A percentile compares a stretch with the other conserved stretches of the same genome.
phyloP scores from a whole-genome alignment of 1,284 basidiomycete species.

The Pascua sp. region DNA sequence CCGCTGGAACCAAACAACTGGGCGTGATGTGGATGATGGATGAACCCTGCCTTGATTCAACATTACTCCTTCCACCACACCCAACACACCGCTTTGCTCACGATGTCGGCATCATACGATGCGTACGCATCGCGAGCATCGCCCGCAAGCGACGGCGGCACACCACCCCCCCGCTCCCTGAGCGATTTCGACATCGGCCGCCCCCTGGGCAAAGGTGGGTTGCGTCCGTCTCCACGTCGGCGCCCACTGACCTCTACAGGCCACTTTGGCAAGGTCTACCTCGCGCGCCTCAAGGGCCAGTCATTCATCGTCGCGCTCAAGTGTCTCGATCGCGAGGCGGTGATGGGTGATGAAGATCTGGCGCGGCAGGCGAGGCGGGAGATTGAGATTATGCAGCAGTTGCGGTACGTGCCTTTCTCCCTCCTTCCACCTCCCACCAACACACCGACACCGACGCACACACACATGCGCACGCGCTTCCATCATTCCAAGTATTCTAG shows the following conservation, averaged over 20 bases:
- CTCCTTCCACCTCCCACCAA: too few relatives aligned
- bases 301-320: slow-evolving; percentile 19
- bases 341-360: slow-evolving; percentile 68
- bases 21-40: too few relatives aligned
- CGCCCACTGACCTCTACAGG: slow-evolving; percentile 15
- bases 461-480: too few relatives aligned
- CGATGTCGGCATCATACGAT: too few relatives aligned
- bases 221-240: background rate
- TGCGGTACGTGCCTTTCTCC: slow-evolving; percentile 26
- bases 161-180: slow-evolving; percentile 11
- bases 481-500: too few relatives aligned
- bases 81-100: too few relatives aligned
- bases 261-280: slow-evolving; percentile 88
- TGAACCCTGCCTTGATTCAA: too few relatives aligned
- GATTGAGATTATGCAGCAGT: slow-evolving; percentile 77
- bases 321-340: slow-evolving; percentile 33
- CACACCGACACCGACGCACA: too few relatives aligned
- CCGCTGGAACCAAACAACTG: too few relatives aligned
- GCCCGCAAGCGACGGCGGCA: too few relatives aligned
- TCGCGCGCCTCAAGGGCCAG: slow-evolving; percentile 81
- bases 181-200: slow-evolving; percentile 81
- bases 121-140: too few relatives aligned
- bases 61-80: too few relatives aligned
- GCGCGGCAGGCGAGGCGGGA: slow-evolving; percentile 92
- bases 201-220: slow-evolving; percentile 89